Base-by-base conservation (phyloP, 257 asterid genomes). In the Solanum sitiens region DNA sequence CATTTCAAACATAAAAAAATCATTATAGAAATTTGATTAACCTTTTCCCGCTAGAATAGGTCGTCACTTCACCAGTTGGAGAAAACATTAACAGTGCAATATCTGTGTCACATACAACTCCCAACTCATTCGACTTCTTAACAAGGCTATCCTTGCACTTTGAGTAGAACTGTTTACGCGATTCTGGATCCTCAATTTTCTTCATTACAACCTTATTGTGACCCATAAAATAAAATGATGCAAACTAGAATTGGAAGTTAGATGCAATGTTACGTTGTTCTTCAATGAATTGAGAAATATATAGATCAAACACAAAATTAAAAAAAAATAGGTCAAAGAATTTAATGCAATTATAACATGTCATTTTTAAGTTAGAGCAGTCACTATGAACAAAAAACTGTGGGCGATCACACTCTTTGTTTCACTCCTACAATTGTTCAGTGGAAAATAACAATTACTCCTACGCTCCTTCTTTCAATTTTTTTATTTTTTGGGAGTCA, bases 41-140 rank as follows among this genome's bases (percentile, higher is more conserved):
- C 98, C 95, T 95, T 89, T 93, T 93, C 4, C 86, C 89, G 88
- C 92, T 91, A 50, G 98, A 91, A 25, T 89, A 95, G 89, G 87
- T 44, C 44, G 93, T 88, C 83, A 95, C 92, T 25, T 91, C 91
- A 40, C 96, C 96, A 30, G 89, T 80, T 73, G 95, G 98, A 6
- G 98, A 93, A 77, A 94, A 95, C 94, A 95, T 90, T 84, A 94
- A 71, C 71, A 95, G 91, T 74, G 91, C 98, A 4, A 95, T 95
- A 42, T 94, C 94, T 4, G 95, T 92, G n/a, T 93, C 98, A 53
- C 98, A 94, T 23, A 95, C 68, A 33, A 95, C 88, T 0, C 95
- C 83, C 10, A 95, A 92, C 89, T 95, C 98, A 25, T 85, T 83
- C 11, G 95, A 95, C 90, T 95, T 95, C 89, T 94, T 95, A 44